Base-by-base conservation (phyloP, 2,329 filamentous ascomycete genomes). In the Alternaria atra region DNA sequence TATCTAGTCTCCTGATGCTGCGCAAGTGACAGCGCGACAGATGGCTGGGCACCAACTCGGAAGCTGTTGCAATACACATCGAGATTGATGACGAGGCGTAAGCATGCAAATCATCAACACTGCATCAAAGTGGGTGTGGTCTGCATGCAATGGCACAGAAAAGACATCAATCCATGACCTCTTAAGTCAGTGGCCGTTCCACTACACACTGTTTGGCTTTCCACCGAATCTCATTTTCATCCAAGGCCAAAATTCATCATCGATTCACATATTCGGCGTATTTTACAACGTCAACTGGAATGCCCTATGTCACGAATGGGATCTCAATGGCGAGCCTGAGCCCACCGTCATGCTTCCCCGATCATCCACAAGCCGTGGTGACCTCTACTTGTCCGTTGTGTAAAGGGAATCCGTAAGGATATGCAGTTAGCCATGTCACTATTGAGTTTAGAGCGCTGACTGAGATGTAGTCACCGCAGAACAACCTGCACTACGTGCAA, bases 331-430 rank as follows among this genome's bases (percentile, higher is more conserved):
- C 20, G 9, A 50, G 32, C 12, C 20, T 27, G 10, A 50, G 12
- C 13, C 46, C 46, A 10, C 46, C 46, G 8, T 12, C 20, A 9
- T 50, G 46, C 46, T 50, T 50, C 8, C 9, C 13, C 20, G 8
- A 35, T n/a, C 46, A 50, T 25, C 46, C 46, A n/a, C 46, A 50
- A 50, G 46, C 46, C 6, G 46, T 50, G 30, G 17, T 50, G 5
- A 50, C 46, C 1, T 50, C 46, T 20, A 50, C 30, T 30, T 50
- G 46, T 27, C 46, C 46, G 6, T 32, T 50, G 25, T 50, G 46
- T 17, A 50, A 50, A 50, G 46, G 46, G 25, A 30, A 34, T 12
- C 46, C 32, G 30, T 34, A 35, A 50, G 46, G 23, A 23, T 15
- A 10, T n/a, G 25, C 30, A 50, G 5, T 13, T 23, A 6, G 3